Percentiles rank a stretch among this genome's conserved stretches.
phyloP scores from a whole-genome alignment of 2,329 filamentous ascomycete species.

The Sarocladiaceae sp. region DNA sequence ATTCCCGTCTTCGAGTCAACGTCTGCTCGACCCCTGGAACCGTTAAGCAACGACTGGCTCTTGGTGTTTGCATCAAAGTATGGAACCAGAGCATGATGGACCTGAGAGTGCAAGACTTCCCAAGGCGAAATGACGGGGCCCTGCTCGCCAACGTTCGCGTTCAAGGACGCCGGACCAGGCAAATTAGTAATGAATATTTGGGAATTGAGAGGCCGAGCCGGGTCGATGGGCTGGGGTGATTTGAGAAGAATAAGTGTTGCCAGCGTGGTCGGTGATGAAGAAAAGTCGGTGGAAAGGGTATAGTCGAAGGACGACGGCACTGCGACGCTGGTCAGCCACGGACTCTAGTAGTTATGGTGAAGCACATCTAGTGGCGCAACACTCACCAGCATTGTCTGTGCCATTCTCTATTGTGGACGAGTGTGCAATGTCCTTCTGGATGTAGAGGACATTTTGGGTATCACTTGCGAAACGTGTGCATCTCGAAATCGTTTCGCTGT shows the following conservation, averaged over 20 bases:
- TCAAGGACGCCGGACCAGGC: constrained; percentile 69
- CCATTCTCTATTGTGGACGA: constrained; percentile 46
- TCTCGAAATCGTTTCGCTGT: constrained; percentile 76
- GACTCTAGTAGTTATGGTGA: not conserved
- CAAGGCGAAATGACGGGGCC: constrained; percentile 73
- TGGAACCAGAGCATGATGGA: constrained; percentile 85
- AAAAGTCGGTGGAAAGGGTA: constrained; percentile 74
- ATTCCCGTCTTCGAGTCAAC: constrained; percentile 91
- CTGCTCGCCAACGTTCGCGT: constrained; percentile 61
- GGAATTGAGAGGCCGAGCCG: constrained; percentile 70
- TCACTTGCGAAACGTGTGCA: constrained; percentile 88
- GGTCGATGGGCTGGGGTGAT: constrained; percentile 80
- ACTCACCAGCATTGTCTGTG: constrained; percentile 37
- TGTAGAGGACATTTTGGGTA: constrained; percentile 79
- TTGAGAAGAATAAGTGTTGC: constrained; percentile 88
- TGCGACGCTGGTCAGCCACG: constrained; percentile 20
- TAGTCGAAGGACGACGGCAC: constrained; percentile 61
- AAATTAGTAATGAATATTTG: constrained; percentile 93
- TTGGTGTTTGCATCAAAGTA: constrained; percentile 97
- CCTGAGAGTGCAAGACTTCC: constrained; percentile 84
- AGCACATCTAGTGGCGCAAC: no score
- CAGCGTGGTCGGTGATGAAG: constrained; percentile 70
- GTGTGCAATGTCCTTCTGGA: constrained; percentile 71
- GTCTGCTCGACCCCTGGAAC: constrained; percentile 68
- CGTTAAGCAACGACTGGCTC: constrained; percentile 61